Evolutionary conservation across 345 rosid species (phyloP), one percentile per base, ranked within the genome.

Genomic region (Eucalyptus brandiana): DNA sequence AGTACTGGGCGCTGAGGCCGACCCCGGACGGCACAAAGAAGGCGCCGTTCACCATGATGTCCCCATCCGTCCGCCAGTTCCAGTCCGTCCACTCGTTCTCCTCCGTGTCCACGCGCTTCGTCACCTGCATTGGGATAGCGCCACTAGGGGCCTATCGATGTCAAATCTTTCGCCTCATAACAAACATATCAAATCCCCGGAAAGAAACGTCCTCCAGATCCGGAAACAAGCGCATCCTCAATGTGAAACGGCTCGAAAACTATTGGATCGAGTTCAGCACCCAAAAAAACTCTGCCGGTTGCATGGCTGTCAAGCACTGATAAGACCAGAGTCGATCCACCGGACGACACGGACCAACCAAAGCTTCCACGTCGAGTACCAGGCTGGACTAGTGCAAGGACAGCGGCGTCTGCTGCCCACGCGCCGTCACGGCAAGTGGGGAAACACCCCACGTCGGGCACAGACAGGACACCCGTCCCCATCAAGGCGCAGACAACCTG

Each of bases 61-160:
- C 99, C 87, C 98, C 99, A 9, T 96, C 99, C 30, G 98, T 96
- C 44, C 99, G 94, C 99, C 99, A 97, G 89, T 98, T 98, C 99
- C 99, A 98, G 30, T 26, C 93, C 7, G 88, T 18, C 99, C 99
- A 97, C 1, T 95, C 94, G 37, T 88, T 88, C 91, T 96, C 99
- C 53, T 93, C 88, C 10, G 97, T 89, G 2, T 96, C 97, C 93
- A 97, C 99, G 60, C 99, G 95, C 93, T 96, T 98, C 10, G 99
- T 98, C 91, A 98, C 99, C 99, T 97, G 90, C 81, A 24, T 9
- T 37, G 81, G 81, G 26, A 72, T 19, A 37, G 15, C 45, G 81
- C 19, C 81, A 37, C 2, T 37, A n/a, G 28, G 26, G 81, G 45
- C 45, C 81, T 19, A 37, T 72, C 26, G 26, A 37, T 5, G 0